These are phyloP conservation scores for Immersiella caudata DNA, from an alignment of 495 filamentous ascomycete genomes.

Conservation along the genomic window DNA sequence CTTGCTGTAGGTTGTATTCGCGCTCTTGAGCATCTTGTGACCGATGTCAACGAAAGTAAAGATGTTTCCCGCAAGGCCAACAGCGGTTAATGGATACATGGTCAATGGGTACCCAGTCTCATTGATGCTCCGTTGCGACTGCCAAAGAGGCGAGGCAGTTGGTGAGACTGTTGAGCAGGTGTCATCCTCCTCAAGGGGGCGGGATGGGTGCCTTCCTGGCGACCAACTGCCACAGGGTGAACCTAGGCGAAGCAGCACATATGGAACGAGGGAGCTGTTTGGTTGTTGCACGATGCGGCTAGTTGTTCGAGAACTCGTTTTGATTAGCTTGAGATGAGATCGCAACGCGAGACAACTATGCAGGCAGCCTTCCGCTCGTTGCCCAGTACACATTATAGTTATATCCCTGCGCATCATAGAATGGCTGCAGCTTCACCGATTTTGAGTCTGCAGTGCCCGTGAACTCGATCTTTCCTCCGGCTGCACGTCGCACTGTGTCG, in stretches of 20 bases:
- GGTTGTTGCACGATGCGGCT: neutral
- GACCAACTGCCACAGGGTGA: too few species aligned
- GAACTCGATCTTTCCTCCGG: slow-evolving; percentile 3
- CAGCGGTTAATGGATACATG: neutral
- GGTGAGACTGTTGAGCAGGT: too few species aligned
- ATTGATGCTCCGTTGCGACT: neutral
- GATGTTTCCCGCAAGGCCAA: neutral
- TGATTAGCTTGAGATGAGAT: neutral
- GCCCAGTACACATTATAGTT: slow-evolving; percentile 30
- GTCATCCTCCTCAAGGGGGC: too few species aligned
- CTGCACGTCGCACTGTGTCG: slow-evolving; percentile 1
- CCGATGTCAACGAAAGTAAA: neutral
- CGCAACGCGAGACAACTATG: neutral
- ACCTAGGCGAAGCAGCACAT: neutral
- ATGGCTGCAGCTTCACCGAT: slow-evolving; percentile 22
- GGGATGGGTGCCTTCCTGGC: too few species aligned
- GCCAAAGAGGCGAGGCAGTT: too few species aligned
- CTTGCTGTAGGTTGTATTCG: neutral
- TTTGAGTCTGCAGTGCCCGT: slow-evolving; percentile 18
- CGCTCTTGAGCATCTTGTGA: neutral
- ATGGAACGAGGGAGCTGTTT: neutral
- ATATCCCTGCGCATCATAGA: slow-evolving; percentile 23
- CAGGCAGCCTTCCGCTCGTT: slow-evolving; percentile 13
- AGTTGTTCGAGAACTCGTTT: neutral
- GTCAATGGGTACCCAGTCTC: neutral